phyloP scores from a whole-genome alignment of 1,284 basidiomycete species.

The Cutaneotrichosporon sp. region DNA sequence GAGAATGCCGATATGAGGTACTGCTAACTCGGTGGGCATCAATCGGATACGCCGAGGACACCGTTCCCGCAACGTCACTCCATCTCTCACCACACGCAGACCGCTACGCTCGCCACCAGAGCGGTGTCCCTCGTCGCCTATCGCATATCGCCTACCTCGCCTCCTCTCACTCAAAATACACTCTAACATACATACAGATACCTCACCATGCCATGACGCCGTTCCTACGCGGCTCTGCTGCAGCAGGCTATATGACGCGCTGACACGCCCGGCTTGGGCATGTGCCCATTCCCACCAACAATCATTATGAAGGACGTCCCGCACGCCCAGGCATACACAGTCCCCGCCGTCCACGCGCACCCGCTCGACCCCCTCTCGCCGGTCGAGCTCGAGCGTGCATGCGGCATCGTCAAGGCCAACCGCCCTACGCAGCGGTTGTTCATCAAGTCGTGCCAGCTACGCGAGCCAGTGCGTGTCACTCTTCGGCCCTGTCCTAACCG shows the following conservation, averaged over 20 bases:
- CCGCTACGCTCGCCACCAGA: background rate
- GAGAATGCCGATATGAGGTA: too few species aligned
- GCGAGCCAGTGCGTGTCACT: conserved; percentile 7
- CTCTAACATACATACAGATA: background rate
- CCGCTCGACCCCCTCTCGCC: conserved; percentile 10
- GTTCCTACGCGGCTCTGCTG: background rate
- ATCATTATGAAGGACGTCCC: conserved; percentile 4
- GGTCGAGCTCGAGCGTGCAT: conserved; percentile 10
- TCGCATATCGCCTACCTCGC: conserved; percentile 1
- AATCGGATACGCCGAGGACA: background rate
- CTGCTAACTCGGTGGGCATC: background rate
- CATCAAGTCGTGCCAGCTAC: conserved; percentile 10
- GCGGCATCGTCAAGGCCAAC: conserved; percentile 10
- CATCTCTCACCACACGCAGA: background rate
- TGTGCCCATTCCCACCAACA: background rate
- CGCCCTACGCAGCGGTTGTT: background rate
- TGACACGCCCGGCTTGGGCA: background rate
- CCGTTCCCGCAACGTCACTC: background rate
- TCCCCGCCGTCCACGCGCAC: background rate
- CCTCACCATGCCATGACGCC: background rate
- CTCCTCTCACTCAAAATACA: background rate
- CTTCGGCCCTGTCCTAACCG: background rate
- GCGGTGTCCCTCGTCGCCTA: background rate
- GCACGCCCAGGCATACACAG: background rate
- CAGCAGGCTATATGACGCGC: background rate